A percentile compares a stretch with the other conserved stretches of the same genome.
phyloP scores from a whole-genome alignment of 768 basidiomycete species.

The Hemileccinum rubropunctum region DNA sequence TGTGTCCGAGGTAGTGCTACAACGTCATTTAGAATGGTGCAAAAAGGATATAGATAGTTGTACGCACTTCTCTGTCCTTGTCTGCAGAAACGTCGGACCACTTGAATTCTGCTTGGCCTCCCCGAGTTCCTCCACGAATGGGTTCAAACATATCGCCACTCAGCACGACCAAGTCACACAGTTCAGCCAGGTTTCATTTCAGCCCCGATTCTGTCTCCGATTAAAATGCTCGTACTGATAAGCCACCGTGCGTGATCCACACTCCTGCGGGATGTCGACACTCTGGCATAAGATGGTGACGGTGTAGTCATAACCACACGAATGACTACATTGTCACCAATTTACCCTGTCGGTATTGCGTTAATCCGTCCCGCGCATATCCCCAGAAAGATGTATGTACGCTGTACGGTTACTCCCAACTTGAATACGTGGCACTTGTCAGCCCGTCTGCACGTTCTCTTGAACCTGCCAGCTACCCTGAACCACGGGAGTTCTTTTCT shows the following conservation, averaged over 20 bases:
- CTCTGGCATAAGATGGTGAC: background rate
- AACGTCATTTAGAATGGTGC: constrained; percentile 1
- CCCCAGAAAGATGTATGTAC: constrained; percentile 5
- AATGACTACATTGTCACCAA: background rate
- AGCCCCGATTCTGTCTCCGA: no score
- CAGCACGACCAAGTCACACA: no score
- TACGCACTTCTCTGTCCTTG: constrained; percentile 83
- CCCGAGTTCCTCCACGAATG: constrained; percentile 83
- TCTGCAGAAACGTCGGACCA: constrained; percentile 89
- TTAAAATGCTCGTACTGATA: constrained; percentile 20
- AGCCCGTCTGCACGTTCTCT: no score
- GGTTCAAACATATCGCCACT: constrained; percentile 71
- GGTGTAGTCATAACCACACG: background rate
- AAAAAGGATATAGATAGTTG: background rate
- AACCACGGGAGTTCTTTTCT: no score
- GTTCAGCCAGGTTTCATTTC: constrained; percentile 2
- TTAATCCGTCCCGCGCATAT: background rate
- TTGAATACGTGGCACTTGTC: no score
- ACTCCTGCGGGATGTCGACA: constrained; percentile 20
- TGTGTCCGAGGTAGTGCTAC: constrained; percentile 93
- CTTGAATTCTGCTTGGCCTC: constrained; percentile 90
- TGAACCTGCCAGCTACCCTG: no score
- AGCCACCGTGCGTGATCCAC: constrained; percentile 15
- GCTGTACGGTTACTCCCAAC: no score
- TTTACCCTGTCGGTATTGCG: background rate